A percentile compares a stretch with the other conserved stretches of the same genome.
Conservation (phyloP, 179 eudicot species). For the Beta corolliflora region DNA sequence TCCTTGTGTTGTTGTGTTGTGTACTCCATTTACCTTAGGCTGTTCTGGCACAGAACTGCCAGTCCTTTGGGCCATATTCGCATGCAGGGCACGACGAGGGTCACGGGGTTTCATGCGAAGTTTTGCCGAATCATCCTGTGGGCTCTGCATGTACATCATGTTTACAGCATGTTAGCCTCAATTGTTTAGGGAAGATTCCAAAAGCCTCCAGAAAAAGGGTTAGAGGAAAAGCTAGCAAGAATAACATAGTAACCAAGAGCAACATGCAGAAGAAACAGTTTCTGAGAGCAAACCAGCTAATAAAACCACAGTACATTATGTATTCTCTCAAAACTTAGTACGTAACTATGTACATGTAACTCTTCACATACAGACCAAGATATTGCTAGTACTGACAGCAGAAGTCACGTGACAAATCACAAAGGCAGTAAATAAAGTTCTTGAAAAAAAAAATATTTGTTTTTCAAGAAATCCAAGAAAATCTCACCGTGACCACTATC, state of each 20-base stretch:
- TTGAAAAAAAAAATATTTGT: not conserved
- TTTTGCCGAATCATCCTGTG: constrained; percentile 71
- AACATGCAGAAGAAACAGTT: constrained; percentile 2
- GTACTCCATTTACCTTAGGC: constrained; percentile 35
- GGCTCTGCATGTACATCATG: constrained; percentile 31
- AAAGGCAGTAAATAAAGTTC: not conserved
- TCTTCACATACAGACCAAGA: not conserved
- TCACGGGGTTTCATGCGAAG: constrained; percentile 97
- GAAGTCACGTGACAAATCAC: not conserved
- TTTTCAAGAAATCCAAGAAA: not conserved
- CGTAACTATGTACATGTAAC: constrained; percentile 11
- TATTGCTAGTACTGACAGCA: not conserved
- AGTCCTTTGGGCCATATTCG: constrained; percentile 38
- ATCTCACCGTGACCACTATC: constrained; percentile 47
- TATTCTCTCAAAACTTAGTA: not conserved
- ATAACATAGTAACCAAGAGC: not conserved
- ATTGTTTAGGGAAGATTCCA: not conserved
- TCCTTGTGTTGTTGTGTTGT: constrained; percentile 34
- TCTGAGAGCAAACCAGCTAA: not conserved
- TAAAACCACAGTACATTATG: not conserved
- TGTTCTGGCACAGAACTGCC: constrained; percentile 49
- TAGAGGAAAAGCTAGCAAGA: constrained; percentile 1
- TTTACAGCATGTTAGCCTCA: constrained; percentile 7
- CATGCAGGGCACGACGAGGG: constrained; percentile 84
- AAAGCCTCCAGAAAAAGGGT: not conserved